Percentiles rank a stretch among this genome's conserved stretches.
Conservation (phyloP, 805 yeast species). For the Starmerella bombicola region DNA sequence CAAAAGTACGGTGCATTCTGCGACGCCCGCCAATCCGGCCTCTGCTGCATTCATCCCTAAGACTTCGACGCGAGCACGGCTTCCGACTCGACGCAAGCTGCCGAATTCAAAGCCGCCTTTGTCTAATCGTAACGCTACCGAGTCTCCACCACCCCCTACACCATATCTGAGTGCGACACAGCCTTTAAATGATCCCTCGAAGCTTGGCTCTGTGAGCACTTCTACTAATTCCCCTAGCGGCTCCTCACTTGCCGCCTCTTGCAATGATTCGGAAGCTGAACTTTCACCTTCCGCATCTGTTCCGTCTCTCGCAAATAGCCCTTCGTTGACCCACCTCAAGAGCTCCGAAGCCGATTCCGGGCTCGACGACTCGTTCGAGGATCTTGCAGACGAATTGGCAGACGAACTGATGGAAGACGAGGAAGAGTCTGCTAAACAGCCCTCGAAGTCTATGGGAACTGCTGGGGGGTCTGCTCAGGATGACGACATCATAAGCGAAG, state of each 20-base stretch:
- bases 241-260: background rate
- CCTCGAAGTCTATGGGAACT: conserved; percentile 10
- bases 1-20: background rate
- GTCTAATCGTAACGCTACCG: background rate
- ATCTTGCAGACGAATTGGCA: conserved; percentile 25
- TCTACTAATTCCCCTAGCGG: background rate
- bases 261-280: no score
- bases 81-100: conserved; percentile 11
- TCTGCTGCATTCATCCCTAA: conserved; percentile 4
- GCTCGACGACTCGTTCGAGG: conserved; percentile 26
- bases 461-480: conserved; percentile 17
- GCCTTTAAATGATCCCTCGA: background rate
- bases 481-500: conserved; percentile 20
- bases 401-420: conserved; percentile 24
- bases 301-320: background rate
- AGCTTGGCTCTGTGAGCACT: background rate
- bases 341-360: background rate
- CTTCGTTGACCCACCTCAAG: background rate
- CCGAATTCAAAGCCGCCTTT: background rate
- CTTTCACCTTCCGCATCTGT: background rate
- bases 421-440: conserved; percentile 1
- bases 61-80: conserved; percentile 4
- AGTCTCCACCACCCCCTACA: background rate
- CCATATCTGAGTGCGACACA: background rate
- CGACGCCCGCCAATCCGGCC: background rate